Evolutionary conservation across 1,284 basidiomycete genomes (phyloP).

Genomic region (Ceratobasidium sp.): DNA sequence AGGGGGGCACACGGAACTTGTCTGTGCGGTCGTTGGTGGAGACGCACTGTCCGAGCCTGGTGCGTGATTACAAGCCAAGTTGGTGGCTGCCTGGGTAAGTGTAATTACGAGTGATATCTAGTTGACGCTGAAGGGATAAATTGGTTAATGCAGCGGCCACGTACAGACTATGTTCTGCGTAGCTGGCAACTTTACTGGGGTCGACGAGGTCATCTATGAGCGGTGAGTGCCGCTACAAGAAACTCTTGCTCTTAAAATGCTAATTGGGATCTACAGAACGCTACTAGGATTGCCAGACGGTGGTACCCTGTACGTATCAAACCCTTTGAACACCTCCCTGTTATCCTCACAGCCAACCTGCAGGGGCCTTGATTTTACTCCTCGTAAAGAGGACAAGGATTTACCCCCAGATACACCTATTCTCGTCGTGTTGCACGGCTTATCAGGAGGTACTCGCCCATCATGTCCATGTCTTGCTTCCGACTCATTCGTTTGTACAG

Average conservation of each 20-base stretch:
- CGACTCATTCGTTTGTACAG: conserved; percentile 57
- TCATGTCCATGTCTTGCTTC: conserved; percentile 45
- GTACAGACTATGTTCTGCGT: conserved; percentile 61
- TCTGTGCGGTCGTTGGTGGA: conserved; percentile 47
- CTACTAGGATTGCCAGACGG: conserved; percentile 74
- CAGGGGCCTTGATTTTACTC: conserved; percentile 81
- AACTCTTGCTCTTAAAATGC: conserved; percentile 16
- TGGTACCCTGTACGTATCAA: conserved; percentile 71
- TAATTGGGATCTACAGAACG: conserved; percentile 60
- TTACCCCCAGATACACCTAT: conserved; percentile 78
- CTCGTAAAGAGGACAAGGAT: conserved; percentile 65
- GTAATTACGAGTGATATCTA: background rate
- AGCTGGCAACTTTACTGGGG: conserved; percentile 72
- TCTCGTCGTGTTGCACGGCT: conserved; percentile 85
- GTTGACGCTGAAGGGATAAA: background rate
- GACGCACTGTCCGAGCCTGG: conserved; percentile 53
- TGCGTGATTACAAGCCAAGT: conserved; percentile 56
- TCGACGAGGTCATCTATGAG: conserved; percentile 78
- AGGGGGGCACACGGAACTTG: background rate
- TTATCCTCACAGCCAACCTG: conserved; percentile 35
- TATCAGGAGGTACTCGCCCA: conserved; percentile 77
- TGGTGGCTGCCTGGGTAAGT: conserved; percentile 57
- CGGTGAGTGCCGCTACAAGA: conserved; percentile 62
- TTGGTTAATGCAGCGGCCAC: conserved; percentile 57
- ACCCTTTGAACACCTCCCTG: conserved; percentile 17